These are phyloP conservation scores for Arabidopsis arenosa DNA, from an alignment of 345 rosid species.

Conservation along the genomic window DNA sequence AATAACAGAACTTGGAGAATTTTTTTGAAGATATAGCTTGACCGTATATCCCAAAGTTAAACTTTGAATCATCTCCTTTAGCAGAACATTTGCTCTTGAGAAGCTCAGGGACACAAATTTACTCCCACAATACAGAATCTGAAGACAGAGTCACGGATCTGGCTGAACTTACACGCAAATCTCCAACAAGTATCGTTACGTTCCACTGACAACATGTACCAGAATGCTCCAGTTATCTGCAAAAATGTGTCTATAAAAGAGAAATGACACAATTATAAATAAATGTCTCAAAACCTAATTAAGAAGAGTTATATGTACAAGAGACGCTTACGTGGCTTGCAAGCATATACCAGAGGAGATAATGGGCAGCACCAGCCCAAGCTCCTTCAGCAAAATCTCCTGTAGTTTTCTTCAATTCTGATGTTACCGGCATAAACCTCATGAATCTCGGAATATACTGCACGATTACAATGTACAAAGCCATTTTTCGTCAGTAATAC, in stretches of 20 bases:
- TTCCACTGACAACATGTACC: conserved; percentile 84
- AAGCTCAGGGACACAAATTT: conserved; percentile 45
- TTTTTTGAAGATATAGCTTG: conserved; percentile 64
- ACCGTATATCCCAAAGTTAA: conserved; percentile 77
- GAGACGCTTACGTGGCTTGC: conserved; percentile 76
- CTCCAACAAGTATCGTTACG: conserved; percentile 80
- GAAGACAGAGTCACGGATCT: conserved; percentile 50
- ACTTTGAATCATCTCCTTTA: conserved; percentile 46
- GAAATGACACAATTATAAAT: neutral
- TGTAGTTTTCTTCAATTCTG: conserved; percentile 81
- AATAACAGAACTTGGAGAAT: conserved; percentile 69
- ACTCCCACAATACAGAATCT: conserved; percentile 76
- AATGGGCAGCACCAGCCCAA: conserved; percentile 85
- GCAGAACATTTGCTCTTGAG: conserved; percentile 54
- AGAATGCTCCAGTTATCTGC: conserved; percentile 84
- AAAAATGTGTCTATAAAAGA: neutral
- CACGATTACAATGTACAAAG: conserved; percentile 61
- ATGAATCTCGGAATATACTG: conserved; percentile 82
- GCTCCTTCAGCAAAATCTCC: conserved; percentile 90
- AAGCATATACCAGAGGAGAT: conserved; percentile 85
- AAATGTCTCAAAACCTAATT: neutral
- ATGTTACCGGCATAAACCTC: conserved; percentile 74
- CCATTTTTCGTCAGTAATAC: conserved; percentile 64
- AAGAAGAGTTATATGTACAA: neutral
- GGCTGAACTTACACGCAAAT: conserved; percentile 52